These are phyloP conservation scores for Xylaria digitata DNA, from an alignment of 2,329 filamentous ascomycete species.

Conservation along the genomic window DNA sequence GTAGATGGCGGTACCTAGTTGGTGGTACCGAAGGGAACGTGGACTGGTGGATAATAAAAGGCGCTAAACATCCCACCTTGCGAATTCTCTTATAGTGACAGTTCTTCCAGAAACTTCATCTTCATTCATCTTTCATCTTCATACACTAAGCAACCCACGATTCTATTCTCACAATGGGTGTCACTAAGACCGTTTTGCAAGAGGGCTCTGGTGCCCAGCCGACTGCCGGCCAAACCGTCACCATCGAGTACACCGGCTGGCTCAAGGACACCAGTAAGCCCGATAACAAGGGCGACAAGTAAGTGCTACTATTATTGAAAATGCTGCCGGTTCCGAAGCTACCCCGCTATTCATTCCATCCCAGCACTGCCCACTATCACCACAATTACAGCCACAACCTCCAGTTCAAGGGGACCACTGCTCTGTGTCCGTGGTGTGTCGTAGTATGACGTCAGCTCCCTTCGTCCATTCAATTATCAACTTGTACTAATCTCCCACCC, in stretches of 20 bases:
- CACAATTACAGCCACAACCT: not conserved
- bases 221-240: conserved; percentile 75
- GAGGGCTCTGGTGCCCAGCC: conserved; percentile 74
- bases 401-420: not conserved
- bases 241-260: conserved; percentile 92
- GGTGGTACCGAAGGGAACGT: conserved; percentile 5
- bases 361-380: not conserved
- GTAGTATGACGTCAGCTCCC: conserved; percentile 31
- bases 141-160: conserved; percentile 3
- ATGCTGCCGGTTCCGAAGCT: conserved; percentile 11
- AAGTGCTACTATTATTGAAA: conserved; percentile 51
- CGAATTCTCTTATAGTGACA: conserved; percentile 18
- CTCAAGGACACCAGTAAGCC: conserved; percentile 74
- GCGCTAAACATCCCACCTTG: conserved; percentile 47
- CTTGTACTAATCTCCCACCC: conserved; percentile 13
- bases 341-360: conserved; percentile 31
- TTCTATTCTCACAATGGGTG: conserved; percentile 69
- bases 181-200: conserved; percentile 73
- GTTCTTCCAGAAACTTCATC: conserved; percentile 25
- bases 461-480: not conserved
- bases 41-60: conserved; percentile 27
- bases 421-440: not conserved
- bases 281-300: conserved; percentile 78
- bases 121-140: conserved; percentile 9
- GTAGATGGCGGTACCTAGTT: not conserved